Conservation (phyloP, 2,329 filamentous ascomycete genomes). For the Aureobasidium sp. region DNA sequence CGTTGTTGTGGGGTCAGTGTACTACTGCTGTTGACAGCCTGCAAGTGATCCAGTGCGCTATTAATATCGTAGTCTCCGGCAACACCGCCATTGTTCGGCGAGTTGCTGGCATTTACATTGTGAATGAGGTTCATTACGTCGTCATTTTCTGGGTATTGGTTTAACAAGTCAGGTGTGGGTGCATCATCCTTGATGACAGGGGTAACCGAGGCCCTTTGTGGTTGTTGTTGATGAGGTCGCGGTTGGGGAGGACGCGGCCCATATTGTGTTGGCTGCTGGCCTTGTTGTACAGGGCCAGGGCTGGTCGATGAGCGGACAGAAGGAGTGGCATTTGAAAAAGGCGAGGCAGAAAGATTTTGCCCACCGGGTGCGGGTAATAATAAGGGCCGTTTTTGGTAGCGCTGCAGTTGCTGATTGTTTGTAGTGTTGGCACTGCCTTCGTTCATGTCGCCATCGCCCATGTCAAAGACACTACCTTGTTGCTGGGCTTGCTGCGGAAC, state of each 20-base stretch:
- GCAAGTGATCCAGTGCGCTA: slow-evolving; percentile 39
- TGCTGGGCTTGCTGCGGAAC: slow-evolving; percentile 52
- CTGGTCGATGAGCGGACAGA: slow-evolving; percentile 13
- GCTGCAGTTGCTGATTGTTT: slow-evolving; percentile 27
- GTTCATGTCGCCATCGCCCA: slow-evolving; percentile 43
- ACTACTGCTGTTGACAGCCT: slow-evolving; percentile 33
- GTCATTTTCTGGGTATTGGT: slow-evolving; percentile 33
- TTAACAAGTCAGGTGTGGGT: slow-evolving; percentile 29
- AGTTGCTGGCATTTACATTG: slow-evolving; percentile 33
- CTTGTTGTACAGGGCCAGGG: slow-evolving; percentile 7
- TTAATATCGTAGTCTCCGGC: slow-evolving; percentile 33
- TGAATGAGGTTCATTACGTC: slow-evolving; percentile 46
- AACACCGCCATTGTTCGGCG: slow-evolving; percentile 24
- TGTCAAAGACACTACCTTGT: slow-evolving; percentile 54
- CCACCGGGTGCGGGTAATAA: not conserved
- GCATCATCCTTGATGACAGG: slow-evolving; percentile 35
- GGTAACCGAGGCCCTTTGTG: slow-evolving; percentile 19
- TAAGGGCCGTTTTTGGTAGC: slow-evolving; percentile 27
- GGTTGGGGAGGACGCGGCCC: not conserved
- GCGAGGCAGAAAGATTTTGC: slow-evolving; percentile 19
- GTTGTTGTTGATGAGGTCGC: slow-evolving; percentile 1
- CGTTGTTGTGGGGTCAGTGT: slow-evolving; percentile 42
- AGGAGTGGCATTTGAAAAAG: slow-evolving; percentile 14
- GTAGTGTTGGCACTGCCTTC: slow-evolving; percentile 29
- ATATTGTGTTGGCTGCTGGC: not conserved